Evolutionary conservation across 2,329 filamentous ascomycete genomes (phyloP), one percentile per base, ranked within the genome.

Genomic region (Gremmenia infestans): DNA sequence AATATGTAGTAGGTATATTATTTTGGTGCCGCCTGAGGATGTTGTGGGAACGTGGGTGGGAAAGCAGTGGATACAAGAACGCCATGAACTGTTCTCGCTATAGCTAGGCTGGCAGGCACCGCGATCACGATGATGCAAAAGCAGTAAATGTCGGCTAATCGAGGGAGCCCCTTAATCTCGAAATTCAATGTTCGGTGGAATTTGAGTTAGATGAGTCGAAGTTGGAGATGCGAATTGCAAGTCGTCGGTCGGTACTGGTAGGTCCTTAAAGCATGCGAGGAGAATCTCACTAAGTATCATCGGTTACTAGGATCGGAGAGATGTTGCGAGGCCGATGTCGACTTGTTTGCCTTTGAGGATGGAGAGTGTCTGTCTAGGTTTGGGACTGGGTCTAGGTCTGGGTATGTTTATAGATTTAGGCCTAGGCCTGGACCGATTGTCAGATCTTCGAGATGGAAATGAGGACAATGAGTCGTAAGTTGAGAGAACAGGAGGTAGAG

Each of bases 111-210:
- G 15, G 15, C 14, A 39, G 15, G 37, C 48, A 48, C n/a, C 39
- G 36, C 17, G n/a, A 47, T 53, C 22, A 22, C 22, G 22, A 22
- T 22, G 22, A 22, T 22, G 22, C 22, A 22, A 2, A 2, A 52
- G 40, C 14, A 35, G 45, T 36, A 53, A 23, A 51, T 46, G 36
- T 47, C 48, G 54, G 52, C 49, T 54, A 54, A 52, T 8, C 48
- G 22, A 63, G 60, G 57, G 43, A 50, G 45, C 50, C 56, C 54
- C 59, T 61, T n/a, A 52, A 36, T 42, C 22, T 50, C 37, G 32
- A 15, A 8, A 35, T 17, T 28, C 53, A 14, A 51, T 46, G 48
- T 45, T 9, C 15, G n/a, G 37, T 40, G 6, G 37, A 12, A 40
- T 17, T n/a, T 1, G 15, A 19, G 19, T 19, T 19, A 19, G 19